Conservation (phyloP, 352 stramenopile species). For the Globisporangium ultimum region DNA sequence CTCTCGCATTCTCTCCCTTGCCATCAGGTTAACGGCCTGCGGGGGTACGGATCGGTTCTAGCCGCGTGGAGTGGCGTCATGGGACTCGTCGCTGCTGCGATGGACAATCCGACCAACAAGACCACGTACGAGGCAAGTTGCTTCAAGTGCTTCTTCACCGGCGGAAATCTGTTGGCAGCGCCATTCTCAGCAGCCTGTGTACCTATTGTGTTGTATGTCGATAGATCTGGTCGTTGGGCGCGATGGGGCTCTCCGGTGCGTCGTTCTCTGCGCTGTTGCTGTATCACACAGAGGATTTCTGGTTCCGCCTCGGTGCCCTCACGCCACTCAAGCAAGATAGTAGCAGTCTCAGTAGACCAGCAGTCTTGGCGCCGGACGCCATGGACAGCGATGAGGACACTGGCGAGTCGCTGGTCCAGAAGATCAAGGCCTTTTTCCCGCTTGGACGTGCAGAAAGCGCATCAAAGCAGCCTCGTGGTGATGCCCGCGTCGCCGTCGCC, state of each 20-base stretch:
- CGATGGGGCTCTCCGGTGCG: constrained; percentile 39
- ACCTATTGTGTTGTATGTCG: neutral
- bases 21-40: constrained; percentile 48
- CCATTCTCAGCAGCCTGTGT: too few relatives aligned
- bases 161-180: too few relatives aligned
- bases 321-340: constrained; percentile 1
- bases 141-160: too few relatives aligned
- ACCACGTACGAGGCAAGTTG: constrained; percentile 37
- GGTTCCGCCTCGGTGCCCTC: constrained; percentile 27
- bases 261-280: constrained; percentile 37
- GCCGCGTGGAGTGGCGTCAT: constrained; percentile 37
- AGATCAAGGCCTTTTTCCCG: neutral
- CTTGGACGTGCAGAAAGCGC: neutral
- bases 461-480: neutral
- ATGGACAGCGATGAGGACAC: neutral
- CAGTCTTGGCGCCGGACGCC: neutral
- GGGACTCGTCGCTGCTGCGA: constrained; percentile 28
- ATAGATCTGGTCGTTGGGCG: constrained; percentile 54
- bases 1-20: neutral
- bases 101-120: constrained; percentile 41
- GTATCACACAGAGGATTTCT: constrained; percentile 52
- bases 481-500: neutral
- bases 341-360: neutral
- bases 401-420: neutral
- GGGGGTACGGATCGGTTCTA: constrained; percentile 36